Evolutionary conservation across 306 rosid species (phyloP).

Genomic region (Trifolium fragiferum): DNA sequence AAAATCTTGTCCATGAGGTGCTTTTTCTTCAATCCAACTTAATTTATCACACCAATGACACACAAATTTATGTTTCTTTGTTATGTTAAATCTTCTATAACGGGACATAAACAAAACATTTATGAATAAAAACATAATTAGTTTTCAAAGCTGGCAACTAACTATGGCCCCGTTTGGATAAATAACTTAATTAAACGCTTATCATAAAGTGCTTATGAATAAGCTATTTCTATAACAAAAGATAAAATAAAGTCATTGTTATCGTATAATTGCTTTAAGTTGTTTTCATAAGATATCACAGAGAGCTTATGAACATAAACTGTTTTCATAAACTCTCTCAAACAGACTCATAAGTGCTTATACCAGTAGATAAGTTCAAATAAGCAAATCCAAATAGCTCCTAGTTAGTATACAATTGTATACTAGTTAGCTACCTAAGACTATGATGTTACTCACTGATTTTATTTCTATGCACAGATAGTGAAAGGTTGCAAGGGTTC

Average conservation of each 20-base stretch:
- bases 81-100: constrained; percentile 11
- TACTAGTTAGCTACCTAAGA: background rate
- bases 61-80: constrained; percentile 3
- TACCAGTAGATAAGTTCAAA: background rate
- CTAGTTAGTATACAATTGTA: background rate
- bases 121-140: constrained; percentile 14
- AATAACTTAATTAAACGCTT: background rate
- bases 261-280: background rate
- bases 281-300: background rate
- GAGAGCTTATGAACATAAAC: background rate
- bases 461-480: constrained; percentile 50
- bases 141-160: background rate
- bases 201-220: background rate
- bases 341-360: background rate
- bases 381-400: too few species aligned
- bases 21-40: constrained; percentile 30
- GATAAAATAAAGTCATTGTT: background rate
- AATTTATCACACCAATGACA: background rate
- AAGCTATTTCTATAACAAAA: background rate
- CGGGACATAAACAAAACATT: constrained; percentile 3
- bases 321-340: background rate
- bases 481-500: constrained; percentile 60
- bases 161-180: background rate
- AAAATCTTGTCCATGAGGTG: constrained; percentile 51
- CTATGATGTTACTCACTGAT: constrained; percentile 8